Percentiles rank a stretch among this genome's conserved stretches.
These are phyloP conservation scores for Pleurotus eryngii DNA, from an alignment of 768 basidiomycete species.

Conservation along the genomic window DNA sequence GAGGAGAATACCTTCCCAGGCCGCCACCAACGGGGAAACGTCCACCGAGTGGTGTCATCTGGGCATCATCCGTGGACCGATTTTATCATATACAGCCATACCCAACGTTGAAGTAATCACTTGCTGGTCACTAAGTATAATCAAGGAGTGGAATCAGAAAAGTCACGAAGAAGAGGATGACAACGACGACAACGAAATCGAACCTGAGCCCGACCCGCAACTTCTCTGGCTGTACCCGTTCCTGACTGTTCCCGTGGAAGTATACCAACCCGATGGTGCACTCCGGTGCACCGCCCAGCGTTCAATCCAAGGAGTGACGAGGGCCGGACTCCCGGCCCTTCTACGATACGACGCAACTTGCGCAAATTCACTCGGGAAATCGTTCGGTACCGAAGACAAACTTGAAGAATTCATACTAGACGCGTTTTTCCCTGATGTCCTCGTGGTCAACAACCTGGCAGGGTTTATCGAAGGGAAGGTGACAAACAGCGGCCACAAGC, in stretches of 20 bases:
- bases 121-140: no score
- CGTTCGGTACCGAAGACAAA: background rate
- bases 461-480: background rate
- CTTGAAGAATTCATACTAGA: constrained; percentile 6
- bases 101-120: no score
- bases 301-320: background rate
- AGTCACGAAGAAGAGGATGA: background rate
- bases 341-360: background rate
- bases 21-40: no score
- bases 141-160: background rate
- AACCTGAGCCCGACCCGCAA: background rate
- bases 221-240: background rate
- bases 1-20: no score
- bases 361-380: background rate
- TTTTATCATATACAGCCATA: no score
- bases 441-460: constrained; percentile 2
- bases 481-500: background rate
- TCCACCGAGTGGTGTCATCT: no score
- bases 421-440: background rate
- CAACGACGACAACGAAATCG: background rate
- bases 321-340: background rate
- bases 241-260: constrained; percentile 1
- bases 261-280: background rate
- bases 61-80: no score
- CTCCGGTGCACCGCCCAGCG: background rate